phyloP scores from a whole-genome alignment of 2,329 filamentous ascomycete species.

The Curvularia verruculosa region DNA sequence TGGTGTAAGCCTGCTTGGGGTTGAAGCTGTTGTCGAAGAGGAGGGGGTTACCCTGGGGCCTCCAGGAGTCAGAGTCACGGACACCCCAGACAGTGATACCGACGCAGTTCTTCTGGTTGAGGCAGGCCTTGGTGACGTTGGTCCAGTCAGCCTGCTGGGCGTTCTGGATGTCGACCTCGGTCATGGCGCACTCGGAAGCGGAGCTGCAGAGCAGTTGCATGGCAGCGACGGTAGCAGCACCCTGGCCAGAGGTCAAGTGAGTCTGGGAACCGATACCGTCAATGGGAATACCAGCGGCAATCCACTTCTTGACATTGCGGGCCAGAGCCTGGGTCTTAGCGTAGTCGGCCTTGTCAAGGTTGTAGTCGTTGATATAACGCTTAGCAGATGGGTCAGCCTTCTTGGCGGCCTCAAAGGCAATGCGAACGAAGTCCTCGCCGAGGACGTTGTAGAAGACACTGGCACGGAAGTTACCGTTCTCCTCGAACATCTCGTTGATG shows the following conservation, averaged over 20 bases:
- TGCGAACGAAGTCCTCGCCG: slow-evolving; percentile 72
- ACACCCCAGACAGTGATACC: slow-evolving; percentile 70
- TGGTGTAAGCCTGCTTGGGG: slow-evolving; percentile 51
- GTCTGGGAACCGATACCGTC: slow-evolving; percentile 61
- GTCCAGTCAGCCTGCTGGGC: slow-evolving; percentile 65
- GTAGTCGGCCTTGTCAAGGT: slow-evolving; percentile 64
- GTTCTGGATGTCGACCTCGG: slow-evolving; percentile 71
- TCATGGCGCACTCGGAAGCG: slow-evolving; percentile 67
- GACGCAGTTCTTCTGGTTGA: slow-evolving; percentile 65
- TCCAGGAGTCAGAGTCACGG: slow-evolving; percentile 56
- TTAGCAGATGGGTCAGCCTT: slow-evolving; percentile 70
- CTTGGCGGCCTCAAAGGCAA: slow-evolving; percentile 73
- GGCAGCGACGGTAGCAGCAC: slow-evolving; percentile 57
- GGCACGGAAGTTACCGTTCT: slow-evolving; percentile 64
- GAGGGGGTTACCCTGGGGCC: slow-evolving; percentile 50
- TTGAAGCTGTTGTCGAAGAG: slow-evolving; percentile 54
- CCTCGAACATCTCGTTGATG: slow-evolving; percentile 68
- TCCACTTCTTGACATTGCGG: slow-evolving; percentile 68
- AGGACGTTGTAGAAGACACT: slow-evolving; percentile 72
- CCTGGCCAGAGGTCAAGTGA: slow-evolving; percentile 59
- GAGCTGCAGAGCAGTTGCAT: slow-evolving; percentile 60
- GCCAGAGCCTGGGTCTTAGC: slow-evolving; percentile 67
- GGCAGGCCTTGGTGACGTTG: slow-evolving; percentile 63
- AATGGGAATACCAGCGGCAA: slow-evolving; percentile 66
- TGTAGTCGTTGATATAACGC: slow-evolving; percentile 77